Evolutionary conservation across 2,329 filamentous ascomycete species (phyloP).

Genomic region (Sclerotinia trifoliorum): DNA sequence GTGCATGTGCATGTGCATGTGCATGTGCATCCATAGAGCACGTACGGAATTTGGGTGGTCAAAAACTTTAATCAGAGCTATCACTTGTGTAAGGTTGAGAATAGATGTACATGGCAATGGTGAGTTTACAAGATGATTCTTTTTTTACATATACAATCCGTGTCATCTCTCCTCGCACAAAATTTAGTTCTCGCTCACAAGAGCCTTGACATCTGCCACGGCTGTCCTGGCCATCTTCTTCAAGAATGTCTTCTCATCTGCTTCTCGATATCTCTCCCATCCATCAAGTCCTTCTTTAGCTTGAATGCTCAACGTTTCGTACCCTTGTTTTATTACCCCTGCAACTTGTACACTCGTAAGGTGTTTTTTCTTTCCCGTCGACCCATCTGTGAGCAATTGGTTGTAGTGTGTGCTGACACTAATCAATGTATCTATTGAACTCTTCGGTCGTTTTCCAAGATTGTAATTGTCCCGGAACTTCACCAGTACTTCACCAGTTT

Average conservation of each 20-base stretch:
- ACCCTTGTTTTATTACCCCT: conserved; percentile 92
- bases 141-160: background rate
- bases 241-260: conserved; percentile 76
- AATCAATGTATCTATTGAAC: conserved; percentile 80
- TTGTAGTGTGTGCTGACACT: conserved; percentile 85
- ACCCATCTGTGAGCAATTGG: conserved; percentile 65
- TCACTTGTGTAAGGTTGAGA: background rate
- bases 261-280: conserved; percentile 85
- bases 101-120: background rate
- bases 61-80: background rate
- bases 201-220: conserved; percentile 63
- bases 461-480: conserved; percentile 80
- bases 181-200: conserved; percentile 32
- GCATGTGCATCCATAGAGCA: background rate
- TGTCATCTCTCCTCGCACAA: background rate
- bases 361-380: conserved; percentile 55
- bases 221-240: conserved; percentile 84
- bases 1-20: too few relatives aligned
- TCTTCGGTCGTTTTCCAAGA: conserved; percentile 56
- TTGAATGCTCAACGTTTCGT: conserved; percentile 91
- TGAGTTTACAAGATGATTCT: background rate
- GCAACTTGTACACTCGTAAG: conserved; percentile 82
- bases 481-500: conserved; percentile 77
- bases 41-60: background rate
- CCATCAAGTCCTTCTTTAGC: conserved; percentile 81